These are phyloP conservation scores for Nannizziopsis barbatae DNA, from an alignment of 2,329 filamentous ascomycete genomes.

Conservation along the genomic window DNA sequence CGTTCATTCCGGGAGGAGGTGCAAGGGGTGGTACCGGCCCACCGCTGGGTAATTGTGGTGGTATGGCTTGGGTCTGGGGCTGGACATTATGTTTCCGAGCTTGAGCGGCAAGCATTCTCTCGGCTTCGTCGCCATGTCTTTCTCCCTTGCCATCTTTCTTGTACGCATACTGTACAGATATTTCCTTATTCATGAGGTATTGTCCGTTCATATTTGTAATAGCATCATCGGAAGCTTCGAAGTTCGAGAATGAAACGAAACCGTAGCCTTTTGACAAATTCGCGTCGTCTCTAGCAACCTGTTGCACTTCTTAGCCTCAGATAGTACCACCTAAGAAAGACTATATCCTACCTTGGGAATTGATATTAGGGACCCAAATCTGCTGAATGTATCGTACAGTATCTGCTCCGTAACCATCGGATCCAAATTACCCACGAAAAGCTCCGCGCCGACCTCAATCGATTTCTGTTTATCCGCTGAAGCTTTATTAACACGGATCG, in stretches of 20 bases:
- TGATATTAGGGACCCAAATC: conserved; percentile 75
- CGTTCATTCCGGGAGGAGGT: conserved; percentile 37
- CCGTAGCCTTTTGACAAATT: conserved; percentile 90
- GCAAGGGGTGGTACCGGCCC: conserved; percentile 24
- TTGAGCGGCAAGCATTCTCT: conserved; percentile 80
- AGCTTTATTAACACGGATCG: conserved; percentile 90
- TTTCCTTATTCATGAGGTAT: conserved; percentile 93
- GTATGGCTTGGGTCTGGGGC: conserved; percentile 64
- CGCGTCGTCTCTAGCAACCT: conserved; percentile 71
- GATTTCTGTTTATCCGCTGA: conserved; percentile 88
- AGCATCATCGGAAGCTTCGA: conserved; percentile 86
- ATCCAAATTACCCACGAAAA: conserved; percentile 94
- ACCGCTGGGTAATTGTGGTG: conserved; percentile 49
- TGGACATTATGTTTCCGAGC: conserved; percentile 90
- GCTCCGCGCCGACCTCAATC: conserved; percentile 86
- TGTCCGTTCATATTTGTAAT: conserved; percentile 90
- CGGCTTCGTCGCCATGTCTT: conserved; percentile 85
- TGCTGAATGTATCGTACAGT: conserved; percentile 86
- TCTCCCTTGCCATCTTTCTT: conserved; percentile 99
- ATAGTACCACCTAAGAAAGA: background rate
- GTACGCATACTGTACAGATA: conserved; percentile 95
- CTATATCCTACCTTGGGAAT: conserved; percentile 60
- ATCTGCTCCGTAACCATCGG: conserved; percentile 90
- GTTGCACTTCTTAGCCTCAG: conserved; percentile 11
- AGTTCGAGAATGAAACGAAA: conserved; percentile 85